phyloP scores from a whole-genome alignment of 2,329 filamentous ascomycete species.

The Talaromyces funiculosus region DNA sequence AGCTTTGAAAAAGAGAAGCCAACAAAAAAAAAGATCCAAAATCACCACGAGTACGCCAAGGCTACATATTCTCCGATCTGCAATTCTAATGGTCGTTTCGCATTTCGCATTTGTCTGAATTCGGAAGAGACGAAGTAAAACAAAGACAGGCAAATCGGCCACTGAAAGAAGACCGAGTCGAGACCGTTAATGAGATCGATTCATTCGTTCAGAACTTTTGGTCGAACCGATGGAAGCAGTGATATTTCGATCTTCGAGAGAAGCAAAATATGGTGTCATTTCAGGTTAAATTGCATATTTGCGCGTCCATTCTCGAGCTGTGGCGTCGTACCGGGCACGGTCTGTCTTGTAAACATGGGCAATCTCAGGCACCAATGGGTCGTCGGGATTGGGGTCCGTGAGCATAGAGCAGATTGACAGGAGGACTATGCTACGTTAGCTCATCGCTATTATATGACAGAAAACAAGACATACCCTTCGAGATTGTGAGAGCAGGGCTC shows the following conservation, averaged over 20 bases:
- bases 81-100: slow-evolving; percentile 14
- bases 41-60: slow-evolving; percentile 14
- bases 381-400: slow-evolving; percentile 98
- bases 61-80: slow-evolving; percentile 13
- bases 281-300: slow-evolving; percentile 86
- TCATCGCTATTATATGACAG: background rate
- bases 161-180: slow-evolving; percentile 33
- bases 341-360: slow-evolving; percentile 99
- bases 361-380: slow-evolving; percentile 97
- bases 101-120: background rate
- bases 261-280: slow-evolving; percentile 23
- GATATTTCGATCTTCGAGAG: slow-evolving; percentile 16
- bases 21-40: slow-evolving; percentile 13
- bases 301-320: slow-evolving; percentile 94
- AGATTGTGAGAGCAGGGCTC: slow-evolving; percentile 97
- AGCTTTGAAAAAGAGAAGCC: background rate
- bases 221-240: background rate
- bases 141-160: slow-evolving; percentile 25
- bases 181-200: slow-evolving; percentile 26
- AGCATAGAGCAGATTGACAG: slow-evolving; percentile 99
- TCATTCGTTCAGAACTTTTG: background rate
- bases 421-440: slow-evolving; percentile 58
- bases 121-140: slow-evolving; percentile 8
- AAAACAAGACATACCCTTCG: slow-evolving; percentile 66
- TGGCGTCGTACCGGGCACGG: slow-evolving; percentile 89